Conservation (phyloP, 2,329 filamentous ascomycete genomes). For the Dothistroma septosporum region DNA sequence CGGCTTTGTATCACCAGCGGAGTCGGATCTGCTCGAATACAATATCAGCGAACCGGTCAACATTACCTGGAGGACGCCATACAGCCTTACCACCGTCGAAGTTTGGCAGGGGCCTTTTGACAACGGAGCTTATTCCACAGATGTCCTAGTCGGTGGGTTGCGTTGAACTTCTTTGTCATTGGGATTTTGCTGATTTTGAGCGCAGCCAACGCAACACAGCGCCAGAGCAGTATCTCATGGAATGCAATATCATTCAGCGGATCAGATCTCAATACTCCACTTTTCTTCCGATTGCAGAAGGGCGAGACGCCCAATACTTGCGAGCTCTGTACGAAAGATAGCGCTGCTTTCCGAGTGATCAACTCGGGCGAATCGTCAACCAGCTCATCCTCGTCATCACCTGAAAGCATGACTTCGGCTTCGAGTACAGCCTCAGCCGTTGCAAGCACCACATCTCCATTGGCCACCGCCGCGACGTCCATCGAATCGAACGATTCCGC, state of each 20-base stretch:
- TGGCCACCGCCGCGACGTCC: background rate
- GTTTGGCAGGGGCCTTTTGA: slow-evolving; percentile 12
- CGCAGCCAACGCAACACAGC: slow-evolving; percentile 9
- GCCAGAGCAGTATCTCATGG: slow-evolving; percentile 12
- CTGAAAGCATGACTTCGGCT: background rate
- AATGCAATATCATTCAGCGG: slow-evolving; percentile 9
- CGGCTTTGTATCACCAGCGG: background rate
- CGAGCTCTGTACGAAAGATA: slow-evolving; percentile 13
- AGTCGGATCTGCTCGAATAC: background rate
- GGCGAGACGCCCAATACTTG: slow-evolving; percentile 16
- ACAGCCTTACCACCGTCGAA: slow-evolving; percentile 14
- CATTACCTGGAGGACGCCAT: slow-evolving; percentile 19
- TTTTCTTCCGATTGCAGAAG: slow-evolving; percentile 21
- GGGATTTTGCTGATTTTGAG: background rate
- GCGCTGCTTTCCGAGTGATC: slow-evolving; percentile 6
- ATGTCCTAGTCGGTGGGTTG: slow-evolving; percentile 16
- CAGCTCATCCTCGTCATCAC: background rate
- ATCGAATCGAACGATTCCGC: background rate
- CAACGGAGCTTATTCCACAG: slow-evolving; percentile 14
- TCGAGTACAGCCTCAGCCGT: background rate
- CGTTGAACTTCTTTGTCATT: background rate
- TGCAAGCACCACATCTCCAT: background rate
- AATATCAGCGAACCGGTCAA: slow-evolving; percentile 10
- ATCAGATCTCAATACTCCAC: background rate
- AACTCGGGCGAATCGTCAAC: background rate